Percentiles rank a stretch among this genome's conserved stretches.
These are phyloP conservation scores for Solanum ossicruentum DNA, from an alignment of 257 asterid genomes.

Conservation along the genomic window DNA sequence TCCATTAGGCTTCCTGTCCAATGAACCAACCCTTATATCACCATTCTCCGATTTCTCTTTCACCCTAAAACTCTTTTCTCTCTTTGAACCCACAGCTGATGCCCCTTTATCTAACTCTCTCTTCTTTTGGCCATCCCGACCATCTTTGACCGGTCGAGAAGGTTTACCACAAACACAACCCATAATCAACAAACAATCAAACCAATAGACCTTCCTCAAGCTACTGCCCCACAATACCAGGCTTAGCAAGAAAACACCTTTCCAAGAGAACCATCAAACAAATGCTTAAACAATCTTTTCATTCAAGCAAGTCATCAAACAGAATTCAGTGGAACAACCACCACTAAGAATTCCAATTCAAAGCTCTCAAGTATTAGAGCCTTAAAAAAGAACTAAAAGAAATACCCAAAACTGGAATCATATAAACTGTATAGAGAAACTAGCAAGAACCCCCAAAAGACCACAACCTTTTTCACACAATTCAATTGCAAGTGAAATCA, in stretches of 20 bases:
- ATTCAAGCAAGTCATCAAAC: not conserved
- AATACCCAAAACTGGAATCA: not conserved
- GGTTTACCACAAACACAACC: conserved; percentile 77
- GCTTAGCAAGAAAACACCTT: not conserved
- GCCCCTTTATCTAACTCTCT: conserved; percentile 46
- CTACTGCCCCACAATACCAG: conserved; percentile 4
- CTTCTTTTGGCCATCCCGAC: conserved; percentile 44
- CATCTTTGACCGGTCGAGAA: conserved; percentile 33
- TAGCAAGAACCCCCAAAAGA: not conserved
- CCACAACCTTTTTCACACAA: not conserved
- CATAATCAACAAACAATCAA: conserved; percentile 26
- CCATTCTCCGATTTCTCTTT: conserved; percentile 34
- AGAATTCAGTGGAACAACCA: not conserved
- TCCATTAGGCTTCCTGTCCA: conserved; percentile 42
- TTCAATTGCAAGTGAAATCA: not conserved
- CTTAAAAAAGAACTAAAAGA: not conserved
- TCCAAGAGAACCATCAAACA: conserved; percentile 5
- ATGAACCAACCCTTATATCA: conserved; percentile 30
- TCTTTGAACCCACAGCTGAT: conserved; percentile 31
- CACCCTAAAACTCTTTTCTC: conserved; percentile 42
- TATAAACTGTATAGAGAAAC: conserved; percentile 1
- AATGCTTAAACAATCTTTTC: not conserved
- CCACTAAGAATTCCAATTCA: not conserved
- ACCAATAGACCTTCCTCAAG: not conserved
- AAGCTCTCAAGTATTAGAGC: not conserved